Conservation (phyloP, 495 filamentous ascomycete species). For the Astrocystis sublimbata region DNA sequence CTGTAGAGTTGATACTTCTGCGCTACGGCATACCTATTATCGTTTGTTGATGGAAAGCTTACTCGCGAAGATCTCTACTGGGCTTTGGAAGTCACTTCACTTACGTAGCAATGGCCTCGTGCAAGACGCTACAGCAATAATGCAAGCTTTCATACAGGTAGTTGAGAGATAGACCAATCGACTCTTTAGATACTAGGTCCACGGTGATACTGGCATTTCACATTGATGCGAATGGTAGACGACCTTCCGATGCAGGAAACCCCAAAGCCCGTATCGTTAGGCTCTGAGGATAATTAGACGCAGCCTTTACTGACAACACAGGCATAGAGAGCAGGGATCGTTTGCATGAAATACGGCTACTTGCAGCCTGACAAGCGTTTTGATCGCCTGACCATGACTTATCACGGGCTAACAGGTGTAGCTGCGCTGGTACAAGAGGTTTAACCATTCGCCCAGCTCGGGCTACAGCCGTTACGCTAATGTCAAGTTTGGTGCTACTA, state of each 20-base stretch:
- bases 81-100: too few relatives aligned
- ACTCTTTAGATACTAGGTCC: too few relatives aligned
- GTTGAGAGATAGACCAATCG: too few relatives aligned
- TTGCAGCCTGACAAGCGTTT: slow-evolving; percentile 12
- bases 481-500: slow-evolving; percentile 15
- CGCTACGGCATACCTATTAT: too few relatives aligned
- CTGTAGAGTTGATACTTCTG: too few relatives aligned
- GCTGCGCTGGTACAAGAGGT: slow-evolving; percentile 12
- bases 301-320: slow-evolving; percentile 18
- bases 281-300: slow-evolving; percentile 13
- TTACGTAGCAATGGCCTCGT: too few relatives aligned
- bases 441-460: slow-evolving; percentile 12
- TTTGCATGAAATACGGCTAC: slow-evolving; percentile 13
- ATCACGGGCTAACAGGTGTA: slow-evolving; percentile 4
- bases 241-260: slow-evolving; percentile 8
- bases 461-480: slow-evolving; percentile 14
- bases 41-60: too few relatives aligned
- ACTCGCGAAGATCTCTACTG: too few relatives aligned
- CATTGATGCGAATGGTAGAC: slow-evolving; percentile 3
- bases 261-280: slow-evolving; percentile 12
- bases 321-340: slow-evolving; percentile 13
- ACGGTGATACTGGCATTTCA: slow-evolving; percentile 3
- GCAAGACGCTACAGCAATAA: too few relatives aligned
- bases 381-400: slow-evolving; percentile 14
- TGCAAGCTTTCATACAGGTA: too few relatives aligned